phyloP scores from a whole-genome alignment of 768 basidiomycete species.

The Russula abietina region DNA sequence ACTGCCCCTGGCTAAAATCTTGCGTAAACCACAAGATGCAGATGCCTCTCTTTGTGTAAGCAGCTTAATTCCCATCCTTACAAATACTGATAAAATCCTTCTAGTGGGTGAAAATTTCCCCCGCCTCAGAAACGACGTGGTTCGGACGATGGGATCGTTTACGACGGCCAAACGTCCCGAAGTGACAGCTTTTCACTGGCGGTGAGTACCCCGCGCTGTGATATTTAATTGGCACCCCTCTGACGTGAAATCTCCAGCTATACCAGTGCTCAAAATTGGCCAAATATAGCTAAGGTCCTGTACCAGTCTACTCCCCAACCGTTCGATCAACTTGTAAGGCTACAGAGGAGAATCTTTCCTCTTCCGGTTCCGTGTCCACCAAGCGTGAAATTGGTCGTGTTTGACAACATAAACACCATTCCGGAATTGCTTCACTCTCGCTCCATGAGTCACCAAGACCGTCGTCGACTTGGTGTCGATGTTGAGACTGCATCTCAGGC shows the following conservation, averaged over 20 bases:
- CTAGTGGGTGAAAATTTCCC: constrained; percentile 13
- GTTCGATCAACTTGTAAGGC: constrained; percentile 13
- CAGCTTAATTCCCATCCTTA: background rate
- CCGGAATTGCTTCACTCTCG: background rate
- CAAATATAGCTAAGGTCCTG: background rate
- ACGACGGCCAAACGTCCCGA: background rate
- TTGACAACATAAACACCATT: background rate
- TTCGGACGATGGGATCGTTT: constrained; percentile 1
- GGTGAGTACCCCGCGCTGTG: background rate
- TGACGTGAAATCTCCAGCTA: constrained; percentile 1
- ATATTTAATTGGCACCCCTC: too few relatives aligned
- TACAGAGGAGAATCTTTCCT: background rate
- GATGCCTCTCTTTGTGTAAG: constrained; percentile 16
- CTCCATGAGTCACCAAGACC: background rate
- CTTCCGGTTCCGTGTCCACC: background rate
- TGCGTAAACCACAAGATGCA: constrained; percentile 3
- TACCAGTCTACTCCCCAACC: constrained; percentile 4
- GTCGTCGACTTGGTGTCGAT: background rate
- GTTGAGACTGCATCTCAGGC: background rate
- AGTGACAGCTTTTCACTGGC: constrained; percentile 1
- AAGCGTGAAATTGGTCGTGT: background rate
- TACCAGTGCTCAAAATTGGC: background rate
- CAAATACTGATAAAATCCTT: background rate
- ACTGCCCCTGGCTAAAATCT: background rate
- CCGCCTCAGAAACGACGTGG: background rate